These are phyloP conservation scores for Escovopsis weberi DNA, from an alignment of 2,329 filamentous ascomycete species.

Conservation along the genomic window DNA sequence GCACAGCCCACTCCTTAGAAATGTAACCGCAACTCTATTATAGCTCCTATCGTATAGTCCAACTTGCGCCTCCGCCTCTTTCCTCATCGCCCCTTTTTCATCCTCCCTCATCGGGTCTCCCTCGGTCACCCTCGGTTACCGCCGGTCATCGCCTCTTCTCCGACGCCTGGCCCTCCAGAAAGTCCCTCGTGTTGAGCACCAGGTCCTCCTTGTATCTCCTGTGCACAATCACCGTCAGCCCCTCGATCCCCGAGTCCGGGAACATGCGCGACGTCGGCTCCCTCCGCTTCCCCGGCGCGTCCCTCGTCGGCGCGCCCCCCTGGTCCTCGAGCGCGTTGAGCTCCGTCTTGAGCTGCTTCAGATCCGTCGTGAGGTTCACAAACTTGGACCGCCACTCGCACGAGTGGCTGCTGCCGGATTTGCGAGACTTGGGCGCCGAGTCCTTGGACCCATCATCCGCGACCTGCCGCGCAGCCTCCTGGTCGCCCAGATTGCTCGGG, in stretches of 20 bases:
- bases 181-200: conserved; percentile 34
- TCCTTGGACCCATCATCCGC: not conserved
- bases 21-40: not conserved
- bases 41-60: not conserved
- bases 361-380: conserved; percentile 3
- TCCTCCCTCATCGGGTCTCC: no score
- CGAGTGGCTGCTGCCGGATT: not conserved
- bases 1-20: no score
- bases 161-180: conserved; percentile 10
- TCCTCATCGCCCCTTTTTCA: not conserved
- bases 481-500: no score
- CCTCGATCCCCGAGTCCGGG: conserved; percentile 29
- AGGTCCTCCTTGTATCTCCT: conserved; percentile 34
- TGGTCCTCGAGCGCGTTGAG: not conserved
- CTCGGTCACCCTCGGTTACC: no score
- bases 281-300: not conserved
- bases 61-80: not conserved
- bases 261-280: conserved; percentile 3
- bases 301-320: not conserved
- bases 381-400: conserved; percentile 6
- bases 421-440: not conserved
- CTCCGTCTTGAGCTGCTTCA: conserved; percentile 3
- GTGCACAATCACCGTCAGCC: conserved; percentile 37
- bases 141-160: not conserved
- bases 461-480: not conserved